Conservation (phyloP, 768 basidiomycete genomes). For the Galerina marginata region DNA sequence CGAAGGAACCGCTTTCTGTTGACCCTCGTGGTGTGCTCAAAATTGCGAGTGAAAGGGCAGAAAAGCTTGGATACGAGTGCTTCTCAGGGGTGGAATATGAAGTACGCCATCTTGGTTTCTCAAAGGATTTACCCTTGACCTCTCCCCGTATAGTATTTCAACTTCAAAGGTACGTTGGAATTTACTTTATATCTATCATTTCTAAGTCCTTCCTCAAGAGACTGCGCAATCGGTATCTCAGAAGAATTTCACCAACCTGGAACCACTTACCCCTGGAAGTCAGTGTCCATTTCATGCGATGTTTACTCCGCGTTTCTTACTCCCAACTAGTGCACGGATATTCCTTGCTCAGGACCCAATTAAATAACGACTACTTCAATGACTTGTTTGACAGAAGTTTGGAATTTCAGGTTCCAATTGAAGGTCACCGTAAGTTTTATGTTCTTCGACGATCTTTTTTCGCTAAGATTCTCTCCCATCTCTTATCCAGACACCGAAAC, state of each 20-base stretch:
- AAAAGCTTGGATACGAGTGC: constrained; percentile 59
- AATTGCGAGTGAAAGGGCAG: constrained; percentile 56
- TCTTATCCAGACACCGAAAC: constrained; percentile 80
- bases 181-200: neutral
- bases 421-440: constrained; percentile 75
- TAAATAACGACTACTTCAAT: constrained; percentile 89
- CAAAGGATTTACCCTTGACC: constrained; percentile 1
- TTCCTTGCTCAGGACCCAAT: constrained; percentile 87
- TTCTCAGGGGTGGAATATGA: constrained; percentile 94
- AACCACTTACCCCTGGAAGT: constrained; percentile 93
- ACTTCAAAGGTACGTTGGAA: constrained; percentile 73
- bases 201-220: constrained; percentile 51
- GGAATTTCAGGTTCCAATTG: constrained; percentile 79
- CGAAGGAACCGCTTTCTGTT: constrained; percentile 73
- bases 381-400: constrained; percentile 80
- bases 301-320: neutral
- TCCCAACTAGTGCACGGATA: constrained; percentile 88
- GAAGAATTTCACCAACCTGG: constrained; percentile 78
- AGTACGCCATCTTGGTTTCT: constrained; percentile 45
- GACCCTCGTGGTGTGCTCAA: constrained; percentile 88
- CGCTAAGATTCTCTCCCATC: neutral
- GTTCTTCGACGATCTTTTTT: neutral
- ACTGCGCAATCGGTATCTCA: constrained; percentile 75
- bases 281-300: constrained; percentile 34
- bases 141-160: constrained; percentile 67